Evolutionary conservation across 2,329 filamentous ascomycete genomes (phyloP).

Genomic region (Aspergillus tubingensis): DNA sequence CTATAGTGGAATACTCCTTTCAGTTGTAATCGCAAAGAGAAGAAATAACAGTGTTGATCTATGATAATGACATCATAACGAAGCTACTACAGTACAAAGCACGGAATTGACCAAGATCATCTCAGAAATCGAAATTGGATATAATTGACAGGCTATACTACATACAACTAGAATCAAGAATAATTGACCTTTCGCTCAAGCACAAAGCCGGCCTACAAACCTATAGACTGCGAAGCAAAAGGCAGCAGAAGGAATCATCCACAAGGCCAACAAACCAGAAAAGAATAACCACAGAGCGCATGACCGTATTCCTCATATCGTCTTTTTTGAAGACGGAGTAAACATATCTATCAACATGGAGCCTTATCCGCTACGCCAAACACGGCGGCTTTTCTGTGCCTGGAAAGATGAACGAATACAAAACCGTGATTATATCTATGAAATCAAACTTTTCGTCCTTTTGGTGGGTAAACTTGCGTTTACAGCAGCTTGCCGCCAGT

Average conservation of each 20-base stretch:
- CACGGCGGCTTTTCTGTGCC: slow-evolving; percentile 23
- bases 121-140: slow-evolving; percentile 15
- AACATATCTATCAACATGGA: slow-evolving; percentile 36
- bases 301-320: slow-evolving; percentile 17
- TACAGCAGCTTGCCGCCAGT: slow-evolving; percentile 67
- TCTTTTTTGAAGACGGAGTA: slow-evolving; percentile 19
- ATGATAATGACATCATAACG: too few species aligned
- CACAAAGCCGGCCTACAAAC: slow-evolving; percentile 28
- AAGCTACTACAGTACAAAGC: too few species aligned
- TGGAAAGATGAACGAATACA: slow-evolving; percentile 17
- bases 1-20: too few species aligned
- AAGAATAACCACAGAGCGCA: slow-evolving; percentile 14
- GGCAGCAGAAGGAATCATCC: slow-evolving; percentile 15
- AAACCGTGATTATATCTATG: slow-evolving; percentile 25
- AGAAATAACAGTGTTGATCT: too few species aligned
- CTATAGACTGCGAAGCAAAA: slow-evolving; percentile 16
- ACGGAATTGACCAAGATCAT: neutral
- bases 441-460: slow-evolving; percentile 22
- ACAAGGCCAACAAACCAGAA: slow-evolving; percentile 17
- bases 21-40: too few species aligned
- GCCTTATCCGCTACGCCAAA: slow-evolving; percentile 31
- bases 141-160: slow-evolving; percentile 18
- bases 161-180: slow-evolving; percentile 16
- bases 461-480: slow-evolving; percentile 19
- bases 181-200: slow-evolving; percentile 34